Base-by-base conservation (phyloP, 164 flowering plant genomes). In the Chimonanthus salicifolius region DNA sequence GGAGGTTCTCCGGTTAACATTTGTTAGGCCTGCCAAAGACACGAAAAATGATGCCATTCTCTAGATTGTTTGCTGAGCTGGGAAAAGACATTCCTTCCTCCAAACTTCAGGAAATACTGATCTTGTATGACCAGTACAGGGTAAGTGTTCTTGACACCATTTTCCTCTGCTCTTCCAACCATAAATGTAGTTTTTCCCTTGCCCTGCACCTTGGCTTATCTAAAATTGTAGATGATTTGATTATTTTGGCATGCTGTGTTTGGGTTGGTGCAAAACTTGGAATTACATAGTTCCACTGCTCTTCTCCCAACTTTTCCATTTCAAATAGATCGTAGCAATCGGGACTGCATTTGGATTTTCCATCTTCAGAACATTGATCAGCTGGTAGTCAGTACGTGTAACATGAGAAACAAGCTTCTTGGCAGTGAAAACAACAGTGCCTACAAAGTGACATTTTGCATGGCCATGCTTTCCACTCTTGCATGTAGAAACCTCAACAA, bases 401-500 rank as follows among this genome's bases (percentile, higher is more conserved):
- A 33, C 33, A 33, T 33, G 33, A 33, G 33, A 33, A 33, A 33
- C 33, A 33, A 33, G 33, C 33, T 33, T 33, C 33, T 33, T 33
- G 33, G 33, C 33, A 1, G 33, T 33, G 33, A 33, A 33, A 33
- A 33, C 33, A 33, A 33, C 33, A 33, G 33, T 33, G 33, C 33
- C 33, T 33, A 33, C 88, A 83, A 86, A 86, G 77, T 86, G 88
- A 76, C 88, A 86, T 71, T 86, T 86, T 48, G 88, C 88, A 75
- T 84, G 86, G 5, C 88, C 88, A n/a, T 85, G 88, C 85, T 86
- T 86, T 62, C 88, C 88, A 5, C 87, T 85, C 74, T 85, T 85
- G 49, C 87, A 85, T 18, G 88, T 86, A 13, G 88, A 86, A 63
- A 86, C 88, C 75, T 86, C 88, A 72, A 86, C 87, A 69, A 86